Percentiles rank a stretch among this genome's conserved stretches.
Evolutionary conservation across 2,329 filamentous ascomycete species (phyloP).

Genomic region (Cladobotryum mycophilum): DNA sequence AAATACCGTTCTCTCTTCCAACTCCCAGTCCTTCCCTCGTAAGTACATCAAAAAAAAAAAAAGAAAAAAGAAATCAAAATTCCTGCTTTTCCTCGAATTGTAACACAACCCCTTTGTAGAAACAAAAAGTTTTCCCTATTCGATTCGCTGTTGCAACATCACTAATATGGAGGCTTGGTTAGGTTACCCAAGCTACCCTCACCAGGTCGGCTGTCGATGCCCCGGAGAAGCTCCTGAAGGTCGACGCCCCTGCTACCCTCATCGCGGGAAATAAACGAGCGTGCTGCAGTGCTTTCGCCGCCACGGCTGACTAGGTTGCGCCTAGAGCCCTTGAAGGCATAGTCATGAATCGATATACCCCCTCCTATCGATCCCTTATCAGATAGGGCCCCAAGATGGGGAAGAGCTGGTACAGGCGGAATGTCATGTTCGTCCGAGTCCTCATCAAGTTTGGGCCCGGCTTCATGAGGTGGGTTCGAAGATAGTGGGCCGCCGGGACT

Average conservation of each 20-base stretch:
- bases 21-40: neutral
- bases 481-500: slow-evolving; percentile 36
- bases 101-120: too few relatives aligned
- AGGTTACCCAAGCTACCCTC: slow-evolving; percentile 42
- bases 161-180: slow-evolving; percentile 44
- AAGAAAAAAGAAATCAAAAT: neutral
- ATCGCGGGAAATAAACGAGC: slow-evolving; percentile 28
- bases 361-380: slow-evolving; percentile 22
- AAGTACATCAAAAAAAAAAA: neutral
- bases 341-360: slow-evolving; percentile 30
- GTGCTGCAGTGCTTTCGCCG: slow-evolving; percentile 31
- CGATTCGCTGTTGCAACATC: neutral
- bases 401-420: slow-evolving; percentile 52
- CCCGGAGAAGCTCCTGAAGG: slow-evolving; percentile 42
- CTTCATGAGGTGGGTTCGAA: slow-evolving; percentile 35
- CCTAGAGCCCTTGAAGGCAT: slow-evolving; percentile 27
- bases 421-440: slow-evolving; percentile 34
- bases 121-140: neutral
- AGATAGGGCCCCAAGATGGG: slow-evolving; percentile 29
- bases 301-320: slow-evolving; percentile 38
- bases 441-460: slow-evolving; percentile 21
- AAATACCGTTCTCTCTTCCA: neutral
- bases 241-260: slow-evolving; percentile 35
- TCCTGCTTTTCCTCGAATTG: neutral
- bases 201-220: slow-evolving; percentile 43